Evolutionary conservation across 805 yeast species (phyloP), one percentile per base, ranked within the genome.

Genomic region (Pichia insulana): DNA sequence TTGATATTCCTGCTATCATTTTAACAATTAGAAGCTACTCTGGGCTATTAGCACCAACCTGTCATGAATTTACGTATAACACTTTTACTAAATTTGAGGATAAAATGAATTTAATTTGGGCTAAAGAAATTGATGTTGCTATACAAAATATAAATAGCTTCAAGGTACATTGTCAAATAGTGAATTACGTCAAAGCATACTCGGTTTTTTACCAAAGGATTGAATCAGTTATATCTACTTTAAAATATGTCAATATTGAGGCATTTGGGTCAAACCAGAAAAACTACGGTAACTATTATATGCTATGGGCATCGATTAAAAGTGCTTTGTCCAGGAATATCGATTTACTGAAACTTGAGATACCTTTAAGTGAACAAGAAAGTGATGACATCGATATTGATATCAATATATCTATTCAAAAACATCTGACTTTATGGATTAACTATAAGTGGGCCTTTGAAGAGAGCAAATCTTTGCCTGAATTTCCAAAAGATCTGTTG

Each of bases 11-110:
- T 1, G 60, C 66, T 3, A 50, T 74, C 1, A 47, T 71, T 36
- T 51, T 68, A 2, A 56, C 67, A 31, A 50, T 76, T 9, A 80
- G 77, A 44, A 51, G 60, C 20, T 58, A 63, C n/a, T 50, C 60
- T 6, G 52, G 51, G 19, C 54, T 51, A 10, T 54, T 68, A 16
- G 70, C 70, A 9, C 62, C 73, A 8, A 66, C 80, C 1, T 74
- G 76, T 55, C 88, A 81, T 54, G 95, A 84, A 48, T 85, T 71
- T 50, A 62, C 73, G 17, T 64, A 73, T 45, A 67, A 70, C 32
- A 65, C 71, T 40, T 64, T 81, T 47, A 67, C 65, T 27, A 75
- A 74, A 46, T 49, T 78, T 5, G 61, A 66, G n/a, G 76, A 76
- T 25, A 74, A 73, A 55, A 64, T 78, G 35, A 62, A 62, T 33